phyloP scores from a whole-genome alignment of 768 basidiomycete species.

The Cubamyces sp. region DNA sequence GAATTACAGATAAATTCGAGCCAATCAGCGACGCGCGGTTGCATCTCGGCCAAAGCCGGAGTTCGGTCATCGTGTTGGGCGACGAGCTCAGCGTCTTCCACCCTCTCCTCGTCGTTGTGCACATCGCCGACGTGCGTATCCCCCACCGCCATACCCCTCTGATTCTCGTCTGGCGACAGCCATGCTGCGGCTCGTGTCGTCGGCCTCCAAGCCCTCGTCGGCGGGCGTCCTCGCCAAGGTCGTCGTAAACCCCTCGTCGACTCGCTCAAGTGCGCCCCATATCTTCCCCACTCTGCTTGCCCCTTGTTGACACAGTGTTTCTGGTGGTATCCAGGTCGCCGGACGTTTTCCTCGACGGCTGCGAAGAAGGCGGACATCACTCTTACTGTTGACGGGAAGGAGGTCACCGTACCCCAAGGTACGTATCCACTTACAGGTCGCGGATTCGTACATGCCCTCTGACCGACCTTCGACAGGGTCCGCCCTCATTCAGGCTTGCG shows the following conservation, averaged over 20 bases:
- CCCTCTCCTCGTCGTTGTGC: conserved; percentile 26
- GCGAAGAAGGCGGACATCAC: conserved; percentile 79
- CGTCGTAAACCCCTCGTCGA: conserved; percentile 43
- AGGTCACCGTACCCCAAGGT: conserved; percentile 97
- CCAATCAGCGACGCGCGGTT: conserved; percentile 24
- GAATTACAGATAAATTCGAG: conserved; percentile 12
- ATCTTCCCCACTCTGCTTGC: neutral
- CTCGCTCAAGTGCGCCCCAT: conserved; percentile 37
- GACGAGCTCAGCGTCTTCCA: conserved; percentile 29
- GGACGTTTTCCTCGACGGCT: conserved; percentile 68
- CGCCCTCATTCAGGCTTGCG: conserved; percentile 96
- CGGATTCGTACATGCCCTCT: conserved; percentile 9
- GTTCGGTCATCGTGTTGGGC: conserved; percentile 28
- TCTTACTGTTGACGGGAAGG: conserved; percentile 94
- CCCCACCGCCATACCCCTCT: conserved; percentile 11
- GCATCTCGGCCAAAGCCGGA: conserved; percentile 30
- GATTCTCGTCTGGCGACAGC: conserved; percentile 18
- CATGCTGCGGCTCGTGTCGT: conserved; percentile 76
- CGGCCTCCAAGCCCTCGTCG: conserved; percentile 55
- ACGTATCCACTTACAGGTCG: conserved; percentile 34
- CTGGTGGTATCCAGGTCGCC: conserved; percentile 46
- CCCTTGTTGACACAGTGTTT: neutral
- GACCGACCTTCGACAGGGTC: conserved; percentile 57
- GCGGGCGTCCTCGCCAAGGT: conserved; percentile 74
- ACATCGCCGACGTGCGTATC: conserved; percentile 27